Evolutionary conservation across 768 basidiomycete species (phyloP), one percentile per base, ranked within the genome.

Genomic region (Baorangia bicolor): DNA sequence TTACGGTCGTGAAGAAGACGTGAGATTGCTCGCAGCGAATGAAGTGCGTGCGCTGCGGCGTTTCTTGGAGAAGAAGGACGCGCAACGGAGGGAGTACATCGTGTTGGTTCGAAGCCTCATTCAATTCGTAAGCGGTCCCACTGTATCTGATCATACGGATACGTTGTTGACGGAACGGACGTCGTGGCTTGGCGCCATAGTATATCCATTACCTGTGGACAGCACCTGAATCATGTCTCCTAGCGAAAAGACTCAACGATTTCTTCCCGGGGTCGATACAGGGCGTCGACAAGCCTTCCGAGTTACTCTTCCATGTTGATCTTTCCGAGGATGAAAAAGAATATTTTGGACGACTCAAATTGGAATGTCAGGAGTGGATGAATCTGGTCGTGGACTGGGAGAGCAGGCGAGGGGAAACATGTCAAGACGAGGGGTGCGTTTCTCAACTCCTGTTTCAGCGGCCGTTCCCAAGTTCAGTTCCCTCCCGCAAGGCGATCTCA

Each of bases 151-250:
- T 14, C 25, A 16, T 34, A 10, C 4, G 21, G 11, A 33, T 27
- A 21, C 9, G 18, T 38, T 31, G 20, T 20, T 56, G 39, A 63
- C n/a, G 16, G 9, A 38, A 27, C 9, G 37, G 10, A 27, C 20
- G 8, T 23, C 5, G 42, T 34, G 41, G 21, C 14, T 40, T 37
- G n/a, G 33, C 12, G 27, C 5, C 14, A 6, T 40, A 71, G 69
- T 61, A 72, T 21, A 54, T 72, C 1, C 62, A 72, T 52, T 62
- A 71, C 45, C 51, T 71, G 52, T 62, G 63, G 69, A 62, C 62
- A 1, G 56, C 67, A 11, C 64, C 67, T 5, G 71, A 71, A 40
- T 64, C 65, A 27, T 67, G 57, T 53, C 51, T 69, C 10, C 40
- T 71, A 0, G 47, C 41, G 18, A 55, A 55, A 35, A 45, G 51